Conservation (phyloP, 2,329 filamentous ascomycete species). For the Sarocladium kiliense region DNA sequence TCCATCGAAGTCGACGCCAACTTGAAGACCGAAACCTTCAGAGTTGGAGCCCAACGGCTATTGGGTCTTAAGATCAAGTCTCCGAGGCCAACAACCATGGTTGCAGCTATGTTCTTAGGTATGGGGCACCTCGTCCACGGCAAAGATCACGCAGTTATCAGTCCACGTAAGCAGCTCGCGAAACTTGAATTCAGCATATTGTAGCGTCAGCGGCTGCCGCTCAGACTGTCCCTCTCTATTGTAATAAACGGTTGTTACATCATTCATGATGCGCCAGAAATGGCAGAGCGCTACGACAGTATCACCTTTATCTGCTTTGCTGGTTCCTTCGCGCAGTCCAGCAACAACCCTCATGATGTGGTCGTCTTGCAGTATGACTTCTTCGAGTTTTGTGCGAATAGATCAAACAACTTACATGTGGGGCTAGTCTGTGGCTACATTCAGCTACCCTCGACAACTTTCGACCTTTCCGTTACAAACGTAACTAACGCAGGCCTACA, state of each 20-base stretch:
- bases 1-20: constrained; percentile 20
- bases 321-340: constrained; percentile 27
- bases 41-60: constrained; percentile 20
- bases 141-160: constrained; percentile 26
- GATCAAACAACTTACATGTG: not conserved
- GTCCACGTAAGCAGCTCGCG: constrained; percentile 21
- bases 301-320: too few species aligned
- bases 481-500: too few species aligned
- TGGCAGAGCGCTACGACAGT: too few species aligned
- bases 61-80: constrained; percentile 15
- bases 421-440: constrained; percentile 34
- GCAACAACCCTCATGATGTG: constrained; percentile 27
- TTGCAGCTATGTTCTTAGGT: constrained; percentile 26
- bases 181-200: constrained; percentile 25
- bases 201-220: constrained; percentile 13
- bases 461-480: too few species aligned
- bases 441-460: constrained; percentile 31
- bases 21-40: constrained; percentile 17
- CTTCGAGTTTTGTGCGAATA: not conserved
- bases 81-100: constrained; percentile 22
- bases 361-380: constrained; percentile 29
- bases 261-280: too few species aligned
- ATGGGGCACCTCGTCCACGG: constrained; percentile 29
- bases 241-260: too few species aligned
- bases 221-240: constrained; percentile 24